Conservation (phyloP, 2,329 filamentous ascomycete species). For the Xylariales sp. region DNA sequence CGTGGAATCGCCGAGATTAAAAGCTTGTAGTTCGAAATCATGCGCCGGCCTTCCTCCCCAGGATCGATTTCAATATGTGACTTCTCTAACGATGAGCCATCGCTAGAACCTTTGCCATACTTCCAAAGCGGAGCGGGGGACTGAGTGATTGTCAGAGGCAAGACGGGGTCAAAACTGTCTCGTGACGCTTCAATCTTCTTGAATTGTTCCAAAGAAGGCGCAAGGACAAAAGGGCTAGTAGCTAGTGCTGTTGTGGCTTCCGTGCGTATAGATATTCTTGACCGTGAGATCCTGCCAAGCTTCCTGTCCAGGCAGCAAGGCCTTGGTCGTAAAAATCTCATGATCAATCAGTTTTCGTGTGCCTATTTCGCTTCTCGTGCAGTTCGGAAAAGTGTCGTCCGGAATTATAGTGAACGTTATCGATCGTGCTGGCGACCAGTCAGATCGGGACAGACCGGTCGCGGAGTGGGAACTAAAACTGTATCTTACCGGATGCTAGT, state of each 20-base stretch:
- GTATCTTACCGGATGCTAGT: too few species aligned
- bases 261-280: too few species aligned
- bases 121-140: background rate
- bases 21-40: conserved; percentile 5
- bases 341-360: too few species aligned
- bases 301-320: too few species aligned
- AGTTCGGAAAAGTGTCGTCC: too few species aligned
- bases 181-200: background rate
- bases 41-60: background rate
- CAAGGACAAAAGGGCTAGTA: conserved; percentile 1
- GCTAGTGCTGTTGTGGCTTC: background rate
- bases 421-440: too few species aligned
- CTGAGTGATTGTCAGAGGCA: background rate
- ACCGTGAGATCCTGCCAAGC: too few species aligned
- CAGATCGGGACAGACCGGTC: too few species aligned
- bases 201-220: background rate
- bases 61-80: background rate
- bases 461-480: too few species aligned
- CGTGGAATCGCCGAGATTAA: conserved; percentile 2
- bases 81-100: background rate
- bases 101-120: conserved; percentile 1
- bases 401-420: too few species aligned
- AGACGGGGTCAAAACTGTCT: background rate
- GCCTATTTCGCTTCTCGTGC: too few species aligned
- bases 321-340: too few species aligned